Conservation (phyloP, 2,329 filamentous ascomycete species). For the Zopfia rhizophila region DNA sequence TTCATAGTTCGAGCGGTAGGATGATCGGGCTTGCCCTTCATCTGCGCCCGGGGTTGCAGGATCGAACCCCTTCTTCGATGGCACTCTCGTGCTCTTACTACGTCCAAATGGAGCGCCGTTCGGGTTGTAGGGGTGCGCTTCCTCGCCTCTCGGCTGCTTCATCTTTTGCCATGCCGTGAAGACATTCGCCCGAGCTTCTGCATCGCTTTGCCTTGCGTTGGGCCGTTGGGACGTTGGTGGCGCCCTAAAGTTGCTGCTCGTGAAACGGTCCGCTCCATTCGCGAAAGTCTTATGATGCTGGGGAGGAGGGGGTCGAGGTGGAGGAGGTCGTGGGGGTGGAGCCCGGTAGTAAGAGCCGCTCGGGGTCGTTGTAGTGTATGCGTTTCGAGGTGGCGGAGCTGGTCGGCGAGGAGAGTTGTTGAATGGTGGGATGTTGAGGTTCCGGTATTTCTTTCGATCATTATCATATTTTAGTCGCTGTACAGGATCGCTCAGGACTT, state of each 20-base stretch:
- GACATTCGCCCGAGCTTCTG: slow-evolving; percentile 54
- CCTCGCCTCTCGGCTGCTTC: slow-evolving; percentile 50
- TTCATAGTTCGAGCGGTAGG: slow-evolving; percentile 53
- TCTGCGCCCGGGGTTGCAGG: slow-evolving; percentile 68
- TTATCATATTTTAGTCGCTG: slow-evolving; percentile 70
- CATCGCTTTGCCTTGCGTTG: slow-evolving; percentile 45
- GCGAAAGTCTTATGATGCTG: slow-evolving; percentile 43
- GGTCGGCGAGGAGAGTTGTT: slow-evolving; percentile 54
- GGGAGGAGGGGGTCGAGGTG: slow-evolving; percentile 37
- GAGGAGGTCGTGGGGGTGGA: slow-evolving; percentile 38
- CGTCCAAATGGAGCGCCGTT: slow-evolving; percentile 52
- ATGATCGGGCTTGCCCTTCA: slow-evolving; percentile 66
- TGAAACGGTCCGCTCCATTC: slow-evolving; percentile 57
- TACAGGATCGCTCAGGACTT: slow-evolving; percentile 73
- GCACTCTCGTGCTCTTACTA: slow-evolving; percentile 54
- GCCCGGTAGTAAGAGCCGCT: slow-evolving; percentile 45
- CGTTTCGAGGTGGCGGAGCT: slow-evolving; percentile 57
- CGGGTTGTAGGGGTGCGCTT: slow-evolving; percentile 42
- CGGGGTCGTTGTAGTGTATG: slow-evolving; percentile 52
- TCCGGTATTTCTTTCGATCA: slow-evolving; percentile 62
- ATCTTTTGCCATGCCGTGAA: slow-evolving; percentile 63
- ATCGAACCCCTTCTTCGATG: slow-evolving; percentile 67
- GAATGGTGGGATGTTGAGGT: slow-evolving; percentile 42
- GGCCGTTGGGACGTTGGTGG: slow-evolving; percentile 47
- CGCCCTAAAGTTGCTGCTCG: slow-evolving; percentile 52